Base-by-base conservation (phyloP, 2,329 filamentous ascomycete genomes). In the Aspergillus pseudoviridinutans region DNA sequence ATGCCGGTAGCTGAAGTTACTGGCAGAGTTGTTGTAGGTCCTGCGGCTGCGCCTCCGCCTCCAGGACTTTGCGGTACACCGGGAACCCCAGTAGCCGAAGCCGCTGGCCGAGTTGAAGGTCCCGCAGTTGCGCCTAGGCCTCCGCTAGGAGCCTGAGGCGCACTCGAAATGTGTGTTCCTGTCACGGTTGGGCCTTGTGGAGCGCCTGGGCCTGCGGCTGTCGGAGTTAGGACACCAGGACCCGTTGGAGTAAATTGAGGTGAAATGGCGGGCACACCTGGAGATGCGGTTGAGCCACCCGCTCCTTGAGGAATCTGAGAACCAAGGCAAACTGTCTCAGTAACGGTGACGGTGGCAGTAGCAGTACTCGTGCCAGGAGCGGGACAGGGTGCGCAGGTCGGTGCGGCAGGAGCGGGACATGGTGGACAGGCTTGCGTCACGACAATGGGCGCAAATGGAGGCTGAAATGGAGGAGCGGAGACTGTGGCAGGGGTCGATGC, bases 321-420 rank as follows among this genome's bases (percentile, higher is more conserved):
- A 32, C 29, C 12, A 14, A 10, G 10, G 44, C 44, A 47, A 14
- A 47, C 22, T 24, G 44, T 47, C 12, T 61, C 55, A 12, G 62
- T 64, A 29, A 64, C 55, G 12, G 62, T 64, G 44, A 63, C 57
- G 17, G 62, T 64, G 32, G 59, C 57, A 20, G 62, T 64, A 12
- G 50, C 54, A 44, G 28, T 49, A 35, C n/a, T 25, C 22, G 44
- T 47, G 3, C 20, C 24, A 22, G 44, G 20, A 22, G 44, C 20
- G 17, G 22, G 24, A 22, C 29, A 52, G 6, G 25, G 47, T 12
- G 54, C 20, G 38, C 47, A 52, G 35, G 28, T 22, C 5, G 22
- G 46, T 5, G 46, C 53, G 12, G 32, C 12, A 14, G 32, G 12
- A 35, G 32, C 5, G 14, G 32, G 32, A 35, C 32, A 35, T 17